phyloP scores from a whole-genome alignment of 768 basidiomycete genomes.

The Clitopilus hobsonii region DNA sequence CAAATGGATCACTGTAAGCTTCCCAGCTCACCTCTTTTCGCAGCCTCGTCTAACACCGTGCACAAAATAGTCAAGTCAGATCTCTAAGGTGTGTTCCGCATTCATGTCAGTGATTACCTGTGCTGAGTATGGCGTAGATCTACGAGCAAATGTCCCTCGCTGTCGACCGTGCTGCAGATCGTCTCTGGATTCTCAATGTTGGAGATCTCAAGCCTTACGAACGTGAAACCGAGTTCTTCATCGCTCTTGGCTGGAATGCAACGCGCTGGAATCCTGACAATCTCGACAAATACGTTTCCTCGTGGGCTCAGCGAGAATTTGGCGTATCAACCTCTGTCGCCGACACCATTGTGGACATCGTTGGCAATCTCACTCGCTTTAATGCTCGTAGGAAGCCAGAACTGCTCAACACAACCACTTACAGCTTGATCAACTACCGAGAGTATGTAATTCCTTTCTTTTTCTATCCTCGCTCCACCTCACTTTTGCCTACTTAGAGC shows the following conservation, averaged over 20 bases:
- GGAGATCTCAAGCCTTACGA: slow-evolving; percentile 76
- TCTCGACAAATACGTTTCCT: slow-evolving; percentile 43
- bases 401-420: slow-evolving; percentile 56
- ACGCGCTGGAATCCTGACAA: slow-evolving; percentile 52
- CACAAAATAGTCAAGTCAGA: slow-evolving; percentile 39
- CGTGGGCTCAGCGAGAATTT: slow-evolving; percentile 67
- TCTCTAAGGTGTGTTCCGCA: slow-evolving; percentile 36
- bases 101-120: not conserved
- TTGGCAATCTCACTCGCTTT: slow-evolving; percentile 51
- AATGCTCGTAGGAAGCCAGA: slow-evolving; percentile 65
- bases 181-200: slow-evolving; percentile 71
- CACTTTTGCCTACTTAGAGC: slow-evolving; percentile 33
- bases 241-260: slow-evolving; percentile 58
- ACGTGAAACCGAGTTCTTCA: slow-evolving; percentile 65
- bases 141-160: slow-evolving; percentile 71
- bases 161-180: slow-evolving; percentile 49
- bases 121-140: slow-evolving; percentile 25
- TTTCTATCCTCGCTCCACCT: not conserved
- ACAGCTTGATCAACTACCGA: slow-evolving; percentile 60
- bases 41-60: slow-evolving; percentile 1
- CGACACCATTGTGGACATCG: slow-evolving; percentile 41
- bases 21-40: not conserved
- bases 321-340: slow-evolving; percentile 37
- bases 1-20: slow-evolving; percentile 63
- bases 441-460: slow-evolving; percentile 43